A percentile compares a stretch with the other conserved stretches of the same genome.
Conservation (phyloP, 2,329 filamentous ascomycete species). For the Leptographium wingfieldii region DNA sequence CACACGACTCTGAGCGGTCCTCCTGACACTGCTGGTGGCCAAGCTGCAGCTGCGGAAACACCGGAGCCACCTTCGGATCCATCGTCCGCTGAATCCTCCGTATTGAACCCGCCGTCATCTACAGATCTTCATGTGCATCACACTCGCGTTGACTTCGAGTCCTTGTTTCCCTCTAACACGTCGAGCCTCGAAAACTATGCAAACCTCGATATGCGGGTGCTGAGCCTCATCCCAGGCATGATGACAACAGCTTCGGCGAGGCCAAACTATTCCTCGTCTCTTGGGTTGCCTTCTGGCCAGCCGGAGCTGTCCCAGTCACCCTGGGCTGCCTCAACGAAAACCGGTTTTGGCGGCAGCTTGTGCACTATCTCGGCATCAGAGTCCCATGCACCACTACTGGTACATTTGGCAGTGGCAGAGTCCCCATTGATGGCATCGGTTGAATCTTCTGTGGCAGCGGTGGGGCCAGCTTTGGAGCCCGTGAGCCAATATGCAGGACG, state of each 20-base stretch:
- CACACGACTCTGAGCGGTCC: neutral
- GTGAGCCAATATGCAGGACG: neutral
- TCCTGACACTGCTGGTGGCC: neutral
- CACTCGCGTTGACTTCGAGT: neutral
- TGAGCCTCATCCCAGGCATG: slow-evolving; percentile 33
- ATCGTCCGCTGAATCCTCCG: too few species aligned
- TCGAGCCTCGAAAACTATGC: slow-evolving; percentile 31
- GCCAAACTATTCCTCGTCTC: neutral
- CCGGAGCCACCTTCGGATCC: too few species aligned
- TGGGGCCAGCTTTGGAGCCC: neutral
- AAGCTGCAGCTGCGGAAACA: too few species aligned
- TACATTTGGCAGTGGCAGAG: neutral
- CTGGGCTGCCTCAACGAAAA: neutral
- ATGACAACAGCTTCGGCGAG: slow-evolving; percentile 15
- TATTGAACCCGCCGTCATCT: neutral
- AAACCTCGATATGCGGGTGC: slow-evolving; percentile 27
- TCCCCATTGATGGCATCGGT: too few species aligned
- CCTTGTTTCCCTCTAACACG: slow-evolving; percentile 28
- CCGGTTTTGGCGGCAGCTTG: neutral
- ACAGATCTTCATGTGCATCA: slow-evolving; percentile 39
- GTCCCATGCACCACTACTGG: neutral
- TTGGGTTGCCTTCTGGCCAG: neutral
- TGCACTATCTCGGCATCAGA: neutral
- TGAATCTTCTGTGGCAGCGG: neutral
- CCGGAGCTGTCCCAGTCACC: neutral